Conservation (phyloP, 164 flowering plant species). For the Pachysandra terminalis region DNA sequence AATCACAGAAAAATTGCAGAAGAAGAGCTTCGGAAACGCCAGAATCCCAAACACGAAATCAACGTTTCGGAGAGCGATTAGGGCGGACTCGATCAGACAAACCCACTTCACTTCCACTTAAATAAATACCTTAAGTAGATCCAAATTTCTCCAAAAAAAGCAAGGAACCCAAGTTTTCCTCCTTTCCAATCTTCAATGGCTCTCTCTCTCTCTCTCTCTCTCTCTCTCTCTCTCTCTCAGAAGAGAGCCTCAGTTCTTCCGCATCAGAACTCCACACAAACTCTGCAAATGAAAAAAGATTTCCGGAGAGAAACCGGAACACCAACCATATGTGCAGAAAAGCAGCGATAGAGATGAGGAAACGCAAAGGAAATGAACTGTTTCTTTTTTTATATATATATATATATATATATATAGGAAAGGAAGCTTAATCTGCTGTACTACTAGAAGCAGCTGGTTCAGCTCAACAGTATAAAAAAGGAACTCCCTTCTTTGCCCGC, state of each 20-base stretch:
- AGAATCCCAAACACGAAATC: neutral
- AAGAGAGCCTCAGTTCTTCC: conserved; percentile 20
- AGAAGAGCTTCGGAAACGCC: neutral
- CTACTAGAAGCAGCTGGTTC: conserved; percentile 9
- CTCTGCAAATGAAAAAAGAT: neutral
- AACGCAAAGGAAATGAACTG: neutral
- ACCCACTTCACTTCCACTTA: neutral
- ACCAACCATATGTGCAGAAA: conserved; percentile 18
- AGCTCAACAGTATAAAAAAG: conserved; percentile 15
- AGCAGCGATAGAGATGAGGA: conserved; percentile 4
- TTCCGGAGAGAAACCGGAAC: conserved; percentile 10
- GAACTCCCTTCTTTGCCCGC: conserved; percentile 31
- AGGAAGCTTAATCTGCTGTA: neutral
- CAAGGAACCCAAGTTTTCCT: neutral
- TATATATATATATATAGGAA: too few relatives aligned
- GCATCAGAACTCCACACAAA: conserved; percentile 17
- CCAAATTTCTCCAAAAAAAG: neutral
- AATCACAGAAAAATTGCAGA: conserved; percentile 9
- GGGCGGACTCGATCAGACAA: neutral
- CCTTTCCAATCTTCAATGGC: conserved; percentile 12
- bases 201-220: too few relatives aligned
- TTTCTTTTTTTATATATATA: too few relatives aligned
- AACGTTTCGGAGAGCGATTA: neutral
- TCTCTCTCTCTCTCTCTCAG: conserved; percentile 7
- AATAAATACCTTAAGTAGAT: too few relatives aligned